A percentile compares a stretch with the other conserved stretches of the same genome.
These are phyloP conservation scores for Aristolochia californica DNA, from an alignment of 164 flowering plant species.

Conservation along the genomic window DNA sequence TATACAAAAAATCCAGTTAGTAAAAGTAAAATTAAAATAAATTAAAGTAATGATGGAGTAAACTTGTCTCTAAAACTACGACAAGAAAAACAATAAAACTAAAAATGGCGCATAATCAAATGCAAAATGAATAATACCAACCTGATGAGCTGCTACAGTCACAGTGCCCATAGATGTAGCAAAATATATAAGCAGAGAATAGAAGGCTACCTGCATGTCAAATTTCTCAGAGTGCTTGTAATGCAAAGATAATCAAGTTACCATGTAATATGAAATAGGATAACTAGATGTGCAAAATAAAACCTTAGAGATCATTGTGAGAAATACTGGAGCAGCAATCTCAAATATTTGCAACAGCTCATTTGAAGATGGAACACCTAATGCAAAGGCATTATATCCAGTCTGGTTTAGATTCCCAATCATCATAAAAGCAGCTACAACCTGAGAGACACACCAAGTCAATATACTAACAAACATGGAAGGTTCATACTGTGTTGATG, in stretches of 20 bases:
- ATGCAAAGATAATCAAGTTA: not conserved
- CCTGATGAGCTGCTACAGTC: conserved; percentile 74
- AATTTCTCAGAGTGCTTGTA: conserved; percentile 1
- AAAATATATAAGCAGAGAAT: conserved; percentile 56
- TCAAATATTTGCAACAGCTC: conserved; percentile 58
- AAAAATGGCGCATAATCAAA: not conserved
- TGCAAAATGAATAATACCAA: conserved; percentile 11
- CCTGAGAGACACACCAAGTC: conserved; percentile 32
- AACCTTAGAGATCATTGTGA: conserved; percentile 91
- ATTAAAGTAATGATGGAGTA: not conserved
- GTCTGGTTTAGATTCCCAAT: conserved; percentile 52
- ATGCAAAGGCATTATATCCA: conserved; percentile 64
- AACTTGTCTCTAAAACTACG: not conserved
- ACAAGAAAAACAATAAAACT: not conserved
- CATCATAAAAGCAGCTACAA: conserved; percentile 91
- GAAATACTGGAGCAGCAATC: conserved; percentile 90
- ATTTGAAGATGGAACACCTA: conserved; percentile 51
- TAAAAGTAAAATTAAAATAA: not conserved
- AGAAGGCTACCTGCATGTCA: conserved; percentile 59
- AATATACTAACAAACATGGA: not conserved
- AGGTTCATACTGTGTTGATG: too few species aligned
- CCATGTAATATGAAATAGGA: not conserved
- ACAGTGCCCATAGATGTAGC: conserved; percentile 81
- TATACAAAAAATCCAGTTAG: conserved; percentile 1
- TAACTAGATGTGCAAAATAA: conserved; percentile 2